A percentile compares a stretch with the other conserved stretches of the same genome.
Evolutionary conservation across 192 early-diverging fungal genomes (phyloP).

Genomic region (Haplosporangium gracile): DNA sequence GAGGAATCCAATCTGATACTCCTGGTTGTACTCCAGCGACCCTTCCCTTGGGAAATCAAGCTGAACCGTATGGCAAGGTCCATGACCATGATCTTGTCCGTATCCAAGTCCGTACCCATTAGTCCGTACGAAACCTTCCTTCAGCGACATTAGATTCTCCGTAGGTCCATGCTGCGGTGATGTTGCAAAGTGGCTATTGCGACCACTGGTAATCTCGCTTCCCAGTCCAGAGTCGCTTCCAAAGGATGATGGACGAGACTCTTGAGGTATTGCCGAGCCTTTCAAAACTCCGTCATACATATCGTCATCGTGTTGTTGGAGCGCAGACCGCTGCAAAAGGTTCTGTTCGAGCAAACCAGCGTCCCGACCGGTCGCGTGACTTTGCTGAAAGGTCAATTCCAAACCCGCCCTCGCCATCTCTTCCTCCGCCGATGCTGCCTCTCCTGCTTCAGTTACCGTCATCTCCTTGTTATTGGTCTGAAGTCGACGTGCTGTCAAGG

Average conservation of each 20-base stretch:
- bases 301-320: background rate
- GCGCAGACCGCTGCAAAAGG: background rate
- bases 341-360: background rate
- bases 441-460: constrained; percentile 35
- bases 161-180: constrained; percentile 3
- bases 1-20: constrained; percentile 52
- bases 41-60: constrained; percentile 50
- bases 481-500: constrained; percentile 34
- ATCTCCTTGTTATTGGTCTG: constrained; percentile 37
- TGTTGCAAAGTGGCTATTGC: constrained; percentile 14
- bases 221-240: constrained; percentile 21
- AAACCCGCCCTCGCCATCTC: constrained; percentile 35
- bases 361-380: constrained; percentile 25
- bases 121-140: background rate
- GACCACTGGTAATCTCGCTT: constrained; percentile 19
- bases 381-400: constrained; percentile 37
- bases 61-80: constrained; percentile 41
- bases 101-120: background rate
- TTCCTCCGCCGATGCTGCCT: constrained; percentile 39
- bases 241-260: background rate
- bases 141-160: background rate
- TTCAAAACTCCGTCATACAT: background rate
- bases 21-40: constrained; percentile 47
- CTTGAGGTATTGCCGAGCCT: background rate
- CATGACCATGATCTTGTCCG: constrained; percentile 6